These are phyloP conservation scores for Agaricus blazei DNA, from an alignment of 768 basidiomycete species.

Conservation along the genomic window DNA sequence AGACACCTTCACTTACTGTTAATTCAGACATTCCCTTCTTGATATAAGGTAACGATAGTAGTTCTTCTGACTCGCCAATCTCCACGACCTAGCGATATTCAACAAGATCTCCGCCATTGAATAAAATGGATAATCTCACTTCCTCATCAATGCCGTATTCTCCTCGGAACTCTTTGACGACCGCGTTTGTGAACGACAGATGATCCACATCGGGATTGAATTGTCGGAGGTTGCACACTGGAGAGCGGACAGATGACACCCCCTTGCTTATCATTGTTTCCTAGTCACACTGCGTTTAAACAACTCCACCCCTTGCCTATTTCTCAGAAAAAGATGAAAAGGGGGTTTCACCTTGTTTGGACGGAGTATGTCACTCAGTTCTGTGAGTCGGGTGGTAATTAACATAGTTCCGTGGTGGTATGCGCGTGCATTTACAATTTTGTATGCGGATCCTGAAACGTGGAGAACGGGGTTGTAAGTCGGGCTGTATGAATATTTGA, in stretches of 20 bases:
- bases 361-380: constrained; percentile 68
- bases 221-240: constrained; percentile 77
- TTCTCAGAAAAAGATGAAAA: neutral
- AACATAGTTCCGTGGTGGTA: constrained; percentile 99
- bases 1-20: constrained; percentile 36
- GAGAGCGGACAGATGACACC: constrained; percentile 87
- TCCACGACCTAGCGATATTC: constrained; percentile 27
- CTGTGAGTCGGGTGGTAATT: constrained; percentile 71
- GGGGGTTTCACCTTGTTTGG: constrained; percentile 50
- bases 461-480: constrained; percentile 25
- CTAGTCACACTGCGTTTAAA: constrained; percentile 30
- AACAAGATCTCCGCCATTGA: neutral
- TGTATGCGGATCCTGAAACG: constrained; percentile 98
- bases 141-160: constrained; percentile 41
- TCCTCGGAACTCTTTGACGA: constrained; percentile 60
- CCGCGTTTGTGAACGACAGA: constrained; percentile 62
- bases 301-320: neutral
- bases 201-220: constrained; percentile 53
- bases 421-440: constrained; percentile 83
- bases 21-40: constrained; percentile 68
- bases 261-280: constrained; percentile 79
- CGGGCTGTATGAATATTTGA: neutral
- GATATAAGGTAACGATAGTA: constrained; percentile 53
- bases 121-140: constrained; percentile 17
- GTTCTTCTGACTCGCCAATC: constrained; percentile 41